phyloP scores from a whole-genome alignment of 169 alveolate genomes.

The Plasmodium gonderi region DNA sequence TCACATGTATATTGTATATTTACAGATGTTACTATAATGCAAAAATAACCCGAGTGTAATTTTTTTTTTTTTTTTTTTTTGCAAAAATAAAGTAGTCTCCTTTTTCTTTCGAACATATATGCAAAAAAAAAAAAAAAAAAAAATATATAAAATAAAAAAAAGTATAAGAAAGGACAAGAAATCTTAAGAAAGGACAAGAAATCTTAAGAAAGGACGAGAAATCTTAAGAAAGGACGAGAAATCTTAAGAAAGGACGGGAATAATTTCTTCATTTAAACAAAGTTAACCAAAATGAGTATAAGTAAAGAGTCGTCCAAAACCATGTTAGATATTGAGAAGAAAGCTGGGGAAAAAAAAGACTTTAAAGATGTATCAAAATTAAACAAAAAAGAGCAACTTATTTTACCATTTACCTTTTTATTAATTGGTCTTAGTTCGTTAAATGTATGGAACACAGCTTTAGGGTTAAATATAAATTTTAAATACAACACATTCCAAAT shows the following conservation, averaged over 20 bases:
- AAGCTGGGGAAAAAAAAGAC: constrained; percentile 1
- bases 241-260: neutral
- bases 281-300: constrained; percentile 28
- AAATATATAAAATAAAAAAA: no score
- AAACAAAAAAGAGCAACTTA: neutral
- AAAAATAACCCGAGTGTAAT: no score
- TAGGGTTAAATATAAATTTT: constrained; percentile 49
- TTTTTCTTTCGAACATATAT: no score
- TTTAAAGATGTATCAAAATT: neutral
- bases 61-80: no score
- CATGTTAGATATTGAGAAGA: constrained; percentile 20
- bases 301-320: constrained; percentile 25
- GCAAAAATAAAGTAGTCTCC: no score
- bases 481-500: constrained; percentile 50
- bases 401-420: constrained; percentile 11
- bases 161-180: no score
- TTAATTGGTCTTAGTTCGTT: constrained; percentile 61
- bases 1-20: no score
- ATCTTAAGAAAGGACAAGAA: no score
- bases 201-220: neutral
- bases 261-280: neutral
- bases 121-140: no score
- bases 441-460: constrained; percentile 73
- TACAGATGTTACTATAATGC: no score
- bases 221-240: neutral